Conservation (phyloP, 139 green algal species). For the Micractinium sp. region DNA sequence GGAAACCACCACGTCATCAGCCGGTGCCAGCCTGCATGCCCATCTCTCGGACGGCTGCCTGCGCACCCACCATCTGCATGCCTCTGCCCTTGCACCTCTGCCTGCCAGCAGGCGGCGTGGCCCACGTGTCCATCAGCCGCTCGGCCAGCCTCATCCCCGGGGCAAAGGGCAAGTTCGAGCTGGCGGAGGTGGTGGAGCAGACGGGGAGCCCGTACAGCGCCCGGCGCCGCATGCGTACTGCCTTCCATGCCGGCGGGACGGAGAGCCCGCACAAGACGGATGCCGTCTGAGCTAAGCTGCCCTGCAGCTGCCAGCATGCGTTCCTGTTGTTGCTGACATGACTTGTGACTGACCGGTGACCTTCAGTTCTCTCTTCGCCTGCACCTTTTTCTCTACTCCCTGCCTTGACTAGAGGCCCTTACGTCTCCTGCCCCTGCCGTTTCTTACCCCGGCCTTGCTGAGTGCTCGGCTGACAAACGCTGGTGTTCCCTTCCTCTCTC, state of each 20-base stretch:
- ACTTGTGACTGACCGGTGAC: not conserved
- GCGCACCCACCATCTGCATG: not conserved
- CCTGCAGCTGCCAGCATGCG: not conserved
- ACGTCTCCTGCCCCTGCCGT: not conserved
- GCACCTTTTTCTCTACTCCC: not conserved
- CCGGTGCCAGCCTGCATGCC: not conserved
- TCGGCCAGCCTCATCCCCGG: not conserved
- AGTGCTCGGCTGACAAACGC: not conserved
- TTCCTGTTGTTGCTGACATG: too few species aligned
- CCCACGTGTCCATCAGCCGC: not conserved
- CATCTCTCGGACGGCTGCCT: too few species aligned
- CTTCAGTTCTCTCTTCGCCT: not conserved
- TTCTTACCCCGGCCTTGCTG: not conserved
- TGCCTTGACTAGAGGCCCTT: not conserved
- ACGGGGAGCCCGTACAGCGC: constrained; percentile 29
- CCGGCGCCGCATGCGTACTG: constrained; percentile 5
- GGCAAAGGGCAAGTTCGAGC: constrained; percentile 13
- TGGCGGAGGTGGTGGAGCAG: constrained; percentile 29
- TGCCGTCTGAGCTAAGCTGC: not conserved
- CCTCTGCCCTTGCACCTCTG: not conserved
- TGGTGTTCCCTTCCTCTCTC: not conserved
- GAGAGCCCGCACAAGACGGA: constrained; percentile 8
- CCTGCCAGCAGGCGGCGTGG: not conserved
- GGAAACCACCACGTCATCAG: too few species aligned
- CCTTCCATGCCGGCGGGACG: not conserved